Evolutionary conservation across 2,329 filamentous ascomycete genomes (phyloP), one percentile per base, ranked within the genome.

Genomic region (Penicillium sp.): DNA sequence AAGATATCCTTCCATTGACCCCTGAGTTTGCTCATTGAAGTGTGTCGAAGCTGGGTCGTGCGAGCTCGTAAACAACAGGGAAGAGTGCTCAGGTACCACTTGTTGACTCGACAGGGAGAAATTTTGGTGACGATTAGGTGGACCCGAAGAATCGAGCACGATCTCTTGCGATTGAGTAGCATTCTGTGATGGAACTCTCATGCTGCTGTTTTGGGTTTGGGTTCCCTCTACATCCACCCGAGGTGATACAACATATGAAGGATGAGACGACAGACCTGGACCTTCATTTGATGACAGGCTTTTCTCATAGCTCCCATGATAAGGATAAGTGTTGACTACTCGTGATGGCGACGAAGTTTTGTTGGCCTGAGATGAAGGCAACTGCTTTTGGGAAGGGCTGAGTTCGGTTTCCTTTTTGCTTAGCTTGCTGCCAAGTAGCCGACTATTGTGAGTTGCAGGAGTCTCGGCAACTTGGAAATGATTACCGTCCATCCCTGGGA

Each of bases 391-490:
- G 8, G 22, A 24, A 10, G 18, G 7, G 4, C 44, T 47, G n/a
- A 24, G 9, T 2, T 22, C 22, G 18, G 18, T 18, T 24, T 24
- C 41, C 5, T 51, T 39, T 5, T 46, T 54, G n/a, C 41, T 35
- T 10, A 27, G 14, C 2, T 36, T 48, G 10, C 42, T 33, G 18
- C 44, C 22, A 14, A 44, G 55, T 7, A 48, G 35, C 8, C 44
- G 56, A 46, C 44, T 52, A n/a, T 53, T 48, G 24, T 52, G 47
- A 10, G 48, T 44, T 10, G 54, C 46, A 48, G 67, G 68, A 16
- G 67, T 72, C 18, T 70, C 64, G 5, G 57, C 43, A 18, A 72
- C 68, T 54, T 73, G 70, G n/a, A 72, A 53, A 28, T 58, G 54
- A 3, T 57, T 57, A 16, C 22, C 40, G 36, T 46, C 46, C 27